phyloP scores from a whole-genome alignment of 345 rosid genomes.

The Lepidium sativum region DNA sequence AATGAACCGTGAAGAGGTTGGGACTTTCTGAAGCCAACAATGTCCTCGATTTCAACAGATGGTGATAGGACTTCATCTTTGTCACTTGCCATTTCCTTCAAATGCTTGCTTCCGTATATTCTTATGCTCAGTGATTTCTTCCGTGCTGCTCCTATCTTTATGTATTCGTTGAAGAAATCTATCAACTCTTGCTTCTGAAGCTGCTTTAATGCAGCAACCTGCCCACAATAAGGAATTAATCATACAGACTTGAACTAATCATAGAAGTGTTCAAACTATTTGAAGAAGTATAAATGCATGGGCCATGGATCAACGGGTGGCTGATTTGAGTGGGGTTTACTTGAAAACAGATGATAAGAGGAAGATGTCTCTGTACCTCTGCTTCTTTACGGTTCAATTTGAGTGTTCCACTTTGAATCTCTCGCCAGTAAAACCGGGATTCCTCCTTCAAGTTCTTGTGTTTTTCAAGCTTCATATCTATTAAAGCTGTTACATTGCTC shows the following conservation, averaged over 20 bases:
- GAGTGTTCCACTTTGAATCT: slow-evolving; percentile 57
- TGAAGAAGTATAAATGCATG: not conserved
- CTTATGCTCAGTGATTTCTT: slow-evolving; percentile 55
- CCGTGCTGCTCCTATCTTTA: slow-evolving; percentile 56
- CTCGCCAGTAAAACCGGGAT: slow-evolving; percentile 66
- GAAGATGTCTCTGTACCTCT: slow-evolving; percentile 44
- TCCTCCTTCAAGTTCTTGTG: slow-evolving; percentile 86
- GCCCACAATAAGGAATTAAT: not conserved
- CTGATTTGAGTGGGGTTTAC: not conserved
- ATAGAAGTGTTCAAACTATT: no score
- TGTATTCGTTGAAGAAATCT: slow-evolving; percentile 59
- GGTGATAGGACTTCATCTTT: slow-evolving; percentile 30
- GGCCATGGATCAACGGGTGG: not conserved
- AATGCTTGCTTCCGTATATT: slow-evolving; percentile 56
- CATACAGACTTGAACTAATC: no score
- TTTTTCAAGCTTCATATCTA: slow-evolving; percentile 89
- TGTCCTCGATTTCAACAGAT: slow-evolving; percentile 41
- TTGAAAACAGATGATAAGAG: not conserved
- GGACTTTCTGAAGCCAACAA: slow-evolving; percentile 66
- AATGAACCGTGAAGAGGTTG: slow-evolving; percentile 77
- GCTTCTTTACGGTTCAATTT: slow-evolving; percentile 66
- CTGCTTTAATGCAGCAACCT: slow-evolving; percentile 62
- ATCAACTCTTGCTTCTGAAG: slow-evolving; percentile 60
- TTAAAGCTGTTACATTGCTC: slow-evolving; percentile 73
- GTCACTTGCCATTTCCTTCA: slow-evolving; percentile 38